phyloP scores from a whole-genome alignment of 148 eudicot species.

The Rhododendron ovatum region DNA sequence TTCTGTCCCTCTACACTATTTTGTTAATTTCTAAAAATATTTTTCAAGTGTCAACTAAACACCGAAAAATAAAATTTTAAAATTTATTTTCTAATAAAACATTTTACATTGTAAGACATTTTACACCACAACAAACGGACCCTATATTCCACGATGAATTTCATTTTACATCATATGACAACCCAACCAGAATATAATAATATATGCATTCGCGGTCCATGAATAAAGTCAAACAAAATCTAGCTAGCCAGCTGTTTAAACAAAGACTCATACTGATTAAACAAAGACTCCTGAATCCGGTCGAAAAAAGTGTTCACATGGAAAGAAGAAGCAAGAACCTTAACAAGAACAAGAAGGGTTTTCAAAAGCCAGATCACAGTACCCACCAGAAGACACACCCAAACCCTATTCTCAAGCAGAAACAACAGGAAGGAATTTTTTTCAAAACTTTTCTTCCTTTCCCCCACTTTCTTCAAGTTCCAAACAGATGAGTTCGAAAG shows the following conservation, averaged over 20 bases:
- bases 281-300: slow-evolving; percentile 73
- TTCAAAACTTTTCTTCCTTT: too few relatives aligned
- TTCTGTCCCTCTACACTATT: too few relatives aligned
- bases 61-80: too few relatives aligned
- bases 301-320: slow-evolving; percentile 67
- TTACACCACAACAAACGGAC: too few relatives aligned
- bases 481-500: too few relatives aligned
- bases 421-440: not conserved
- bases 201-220: not conserved
- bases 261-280: slow-evolving; percentile 47
- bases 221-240: not conserved
- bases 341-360: slow-evolving; percentile 57
- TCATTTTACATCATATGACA: not conserved
- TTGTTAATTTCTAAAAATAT: too few relatives aligned
- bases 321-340: slow-evolving; percentile 56
- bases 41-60: too few relatives aligned
- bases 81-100: too few relatives aligned
- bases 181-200: not conserved
- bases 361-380: slow-evolving; percentile 61
- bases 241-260: not conserved
- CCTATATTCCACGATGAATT: too few relatives aligned
- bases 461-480: too few relatives aligned
- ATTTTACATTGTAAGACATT: too few relatives aligned
- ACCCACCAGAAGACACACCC: slow-evolving; percentile 54
- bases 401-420: slow-evolving; percentile 48